Percentiles rank a stretch among this genome's conserved stretches.
phyloP scores from a whole-genome alignment of 768 basidiomycete genomes.

The Phanerochaete carnosa region DNA sequence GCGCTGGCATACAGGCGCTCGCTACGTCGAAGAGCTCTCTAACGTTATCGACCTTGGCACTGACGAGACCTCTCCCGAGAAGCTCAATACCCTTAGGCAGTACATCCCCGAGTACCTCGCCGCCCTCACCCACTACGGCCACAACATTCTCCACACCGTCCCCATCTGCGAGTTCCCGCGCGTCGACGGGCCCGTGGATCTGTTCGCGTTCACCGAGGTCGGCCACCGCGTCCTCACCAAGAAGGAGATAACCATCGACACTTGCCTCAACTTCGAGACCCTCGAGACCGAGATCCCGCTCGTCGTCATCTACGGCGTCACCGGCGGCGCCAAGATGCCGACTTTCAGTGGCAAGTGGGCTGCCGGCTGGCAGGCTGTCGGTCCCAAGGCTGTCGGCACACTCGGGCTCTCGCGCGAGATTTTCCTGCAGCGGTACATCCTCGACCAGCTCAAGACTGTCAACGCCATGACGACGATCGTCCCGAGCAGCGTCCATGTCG shows the following conservation, averaged over 20 bases:
- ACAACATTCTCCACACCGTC: constrained; percentile 18
- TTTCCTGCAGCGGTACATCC: too few species aligned
- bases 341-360: too few species aligned
- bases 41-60: constrained; percentile 8
- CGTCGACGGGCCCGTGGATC: too few species aligned
- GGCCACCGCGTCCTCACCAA: constrained; percentile 7
- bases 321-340: too few species aligned
- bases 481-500: constrained; percentile 10
- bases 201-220: too few species aligned
- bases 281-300: background rate
- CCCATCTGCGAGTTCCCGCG: constrained; percentile 8
- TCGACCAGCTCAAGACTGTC: constrained; percentile 5
- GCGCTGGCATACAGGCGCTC: constrained; percentile 9
- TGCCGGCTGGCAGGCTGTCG: too few species aligned
- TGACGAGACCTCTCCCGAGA: background rate
- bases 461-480: constrained; percentile 16
- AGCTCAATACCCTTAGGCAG: constrained; percentile 2
- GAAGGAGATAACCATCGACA: background rate
- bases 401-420: too few species aligned
- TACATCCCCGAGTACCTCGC: too few species aligned
- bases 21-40: constrained; percentile 15
- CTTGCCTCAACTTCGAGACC: background rate
- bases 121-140: constrained; percentile 6
- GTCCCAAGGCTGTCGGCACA: too few species aligned
- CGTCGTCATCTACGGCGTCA: too few species aligned